These are phyloP conservation scores for Gnomoniopsis smithogilvyi DNA, from an alignment of 2,329 filamentous ascomycete genomes.

Conservation along the genomic window DNA sequence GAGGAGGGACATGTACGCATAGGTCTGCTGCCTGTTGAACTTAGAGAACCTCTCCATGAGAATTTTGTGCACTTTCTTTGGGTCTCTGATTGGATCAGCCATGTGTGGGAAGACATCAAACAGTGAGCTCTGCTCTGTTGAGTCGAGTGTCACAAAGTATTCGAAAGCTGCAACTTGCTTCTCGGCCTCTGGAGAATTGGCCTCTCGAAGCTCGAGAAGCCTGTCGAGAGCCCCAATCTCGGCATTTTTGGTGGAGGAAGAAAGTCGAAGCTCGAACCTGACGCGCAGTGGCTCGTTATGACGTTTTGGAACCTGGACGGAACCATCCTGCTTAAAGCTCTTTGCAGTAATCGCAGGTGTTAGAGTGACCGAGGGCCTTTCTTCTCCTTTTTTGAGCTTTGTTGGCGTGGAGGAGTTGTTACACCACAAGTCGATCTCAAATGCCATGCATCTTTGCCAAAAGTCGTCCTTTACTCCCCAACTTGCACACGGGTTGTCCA, in stretches of 20 bases:
- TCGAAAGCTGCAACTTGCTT: background rate
- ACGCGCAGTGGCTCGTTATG: background rate
- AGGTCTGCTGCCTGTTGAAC: background rate
- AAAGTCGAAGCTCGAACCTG: background rate
- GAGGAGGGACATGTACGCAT: background rate
- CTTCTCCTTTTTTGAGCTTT: too few species aligned
- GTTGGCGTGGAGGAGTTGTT: too few species aligned
- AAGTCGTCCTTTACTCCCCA: background rate
- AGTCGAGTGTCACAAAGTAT: background rate
- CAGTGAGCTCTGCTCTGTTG: too few species aligned
- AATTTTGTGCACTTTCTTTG: background rate
- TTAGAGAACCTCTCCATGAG: background rate
- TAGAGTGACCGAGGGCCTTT: too few species aligned
- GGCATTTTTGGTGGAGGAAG: background rate
- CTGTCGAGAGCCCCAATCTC: background rate
- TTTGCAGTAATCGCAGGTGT: background rate
- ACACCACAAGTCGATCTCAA: background rate
- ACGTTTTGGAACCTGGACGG: background rate
- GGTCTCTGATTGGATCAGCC: background rate
- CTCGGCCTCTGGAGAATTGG: background rate
- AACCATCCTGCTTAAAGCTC: background rate
- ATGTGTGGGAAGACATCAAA: background rate
- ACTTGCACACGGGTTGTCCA: background rate
- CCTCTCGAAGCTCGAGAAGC: background rate
- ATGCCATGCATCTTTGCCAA: background rate